A percentile compares a stretch with the other conserved stretches of the same genome.
phyloP scores from a whole-genome alignment of 1,284 basidiomycete species.

The Heterobasidion irregulare region DNA sequence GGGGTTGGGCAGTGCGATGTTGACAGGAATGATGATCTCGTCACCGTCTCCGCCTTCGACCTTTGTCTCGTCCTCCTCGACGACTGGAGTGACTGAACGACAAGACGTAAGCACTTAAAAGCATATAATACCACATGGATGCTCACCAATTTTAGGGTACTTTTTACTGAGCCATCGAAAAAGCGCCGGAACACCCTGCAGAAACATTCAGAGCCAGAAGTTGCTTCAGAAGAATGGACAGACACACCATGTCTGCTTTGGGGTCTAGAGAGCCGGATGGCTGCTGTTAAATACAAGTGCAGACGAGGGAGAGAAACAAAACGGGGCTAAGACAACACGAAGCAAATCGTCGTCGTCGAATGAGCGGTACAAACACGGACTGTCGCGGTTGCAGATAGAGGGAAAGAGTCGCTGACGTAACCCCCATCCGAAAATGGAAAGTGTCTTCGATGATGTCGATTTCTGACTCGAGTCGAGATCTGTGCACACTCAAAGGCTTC shows the following conservation, averaged over 20 bases:
- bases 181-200: slow-evolving; percentile 87
- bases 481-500: neutral
- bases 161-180: slow-evolving; percentile 96
- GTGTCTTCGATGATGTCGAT: neutral
- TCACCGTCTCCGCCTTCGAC: slow-evolving; percentile 64
- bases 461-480: neutral
- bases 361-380: too few species aligned
- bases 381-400: too few species aligned
- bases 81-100: slow-evolving; percentile 62
- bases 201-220: neutral
- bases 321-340: too few species aligned
- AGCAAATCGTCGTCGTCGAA: too few species aligned
- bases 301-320: too few species aligned
- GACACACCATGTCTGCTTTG: too few species aligned
- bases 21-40: slow-evolving; percentile 69
- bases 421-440: neutral
- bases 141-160: slow-evolving; percentile 87
- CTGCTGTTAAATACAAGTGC: too few species aligned
- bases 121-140: neutral
- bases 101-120: slow-evolving; percentile 1
- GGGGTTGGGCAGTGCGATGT: slow-evolving; percentile 85
- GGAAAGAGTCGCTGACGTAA: neutral
- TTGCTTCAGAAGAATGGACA: too few species aligned
- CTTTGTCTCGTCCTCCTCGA: slow-evolving; percentile 75
- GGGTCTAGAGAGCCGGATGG: too few species aligned